A percentile compares a stretch with the other conserved stretches of the same genome.
Evolutionary conservation across 2,329 filamentous ascomycete genomes (phyloP).

Genomic region (Colletotrichum horii): DNA sequence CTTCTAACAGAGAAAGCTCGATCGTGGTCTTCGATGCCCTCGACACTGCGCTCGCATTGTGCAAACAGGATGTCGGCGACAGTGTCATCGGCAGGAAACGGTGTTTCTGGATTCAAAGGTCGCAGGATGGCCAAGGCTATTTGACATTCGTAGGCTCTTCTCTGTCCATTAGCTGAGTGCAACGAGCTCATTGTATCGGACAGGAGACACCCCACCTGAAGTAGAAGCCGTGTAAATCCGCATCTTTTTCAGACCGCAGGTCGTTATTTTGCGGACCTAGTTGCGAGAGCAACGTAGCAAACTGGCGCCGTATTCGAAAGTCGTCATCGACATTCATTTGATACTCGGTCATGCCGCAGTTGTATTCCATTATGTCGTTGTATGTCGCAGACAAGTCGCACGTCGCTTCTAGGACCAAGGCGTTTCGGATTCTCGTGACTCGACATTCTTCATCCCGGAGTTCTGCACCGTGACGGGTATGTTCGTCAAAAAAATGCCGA

Average conservation of each 20-base stretch:
- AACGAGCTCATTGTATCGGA: background rate
- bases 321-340: background rate
- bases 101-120: background rate
- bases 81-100: background rate
- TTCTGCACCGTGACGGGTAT: background rate
- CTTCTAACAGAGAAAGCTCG: background rate
- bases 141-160: background rate
- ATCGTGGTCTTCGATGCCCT: background rate
- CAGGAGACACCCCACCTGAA: background rate
- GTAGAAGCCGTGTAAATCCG: background rate
- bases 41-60: conserved; percentile 19
- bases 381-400: background rate
- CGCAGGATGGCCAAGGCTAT: background rate
- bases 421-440: background rate
- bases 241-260: background rate
- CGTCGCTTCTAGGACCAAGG: background rate
- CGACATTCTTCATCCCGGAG: too few species aligned
- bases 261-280: background rate
- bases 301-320: background rate
- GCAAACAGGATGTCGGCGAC: background rate
- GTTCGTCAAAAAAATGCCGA: background rate
- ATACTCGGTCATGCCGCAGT: background rate
- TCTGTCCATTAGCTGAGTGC: too few species aligned
- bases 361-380: background rate
- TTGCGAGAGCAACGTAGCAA: too few species aligned